Base-by-base conservation (phyloP, 257 asterid species). In the Voacanga thouarsii region DNA sequence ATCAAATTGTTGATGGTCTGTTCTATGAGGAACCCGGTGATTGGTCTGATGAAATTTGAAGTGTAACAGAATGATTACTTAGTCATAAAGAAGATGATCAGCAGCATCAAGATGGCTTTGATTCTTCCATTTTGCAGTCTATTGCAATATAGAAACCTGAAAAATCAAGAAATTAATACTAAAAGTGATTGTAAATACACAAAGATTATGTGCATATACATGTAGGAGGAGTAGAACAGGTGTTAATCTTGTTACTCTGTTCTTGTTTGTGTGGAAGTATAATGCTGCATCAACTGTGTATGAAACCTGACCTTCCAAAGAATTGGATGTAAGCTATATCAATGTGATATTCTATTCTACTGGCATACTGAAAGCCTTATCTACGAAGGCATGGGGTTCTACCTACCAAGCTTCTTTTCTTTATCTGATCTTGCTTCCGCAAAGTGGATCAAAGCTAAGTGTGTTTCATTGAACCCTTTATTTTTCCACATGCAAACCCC, bases 1-100 rank as follows among this genome's bases (percentile, higher is more conserved):
- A 94, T 69, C 92, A 91, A 64, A 90, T 94, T 60, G 77, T 94
- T 18, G 97, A 94, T 68, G 96, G 97, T 39, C 78, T 94, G 77
- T 92, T 94, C 55, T 94, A 90, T 18, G 97, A 92, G 0, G 93
- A 92, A 43, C 73, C 69, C 4, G 64, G 56, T n/a, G 92, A 88
- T 60, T 81, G 87, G 87, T 79, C 89, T 12, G 92, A 90, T 61
- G 90, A 86, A 47, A 72, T 83, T 60, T 89, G 75, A 84, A 39
- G 6, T 43, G 33, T 9, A 39, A 15, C 6, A 15, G 39, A 60
- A 60, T 14, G 21, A 51, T 53, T 53, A 53, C 23, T 53, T 15
- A 16, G 23, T 53, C 23, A 15, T 53, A 53, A 53, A 61, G 37
- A 61, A n/a, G 65, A 59, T 2, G 33, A n/a, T n/a, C 23, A 53